Percentiles rank a stretch among this genome's conserved stretches.
Conservation (phyloP, 176 grass and related monocot species). For the Eremochloa ophiuroides region DNA sequence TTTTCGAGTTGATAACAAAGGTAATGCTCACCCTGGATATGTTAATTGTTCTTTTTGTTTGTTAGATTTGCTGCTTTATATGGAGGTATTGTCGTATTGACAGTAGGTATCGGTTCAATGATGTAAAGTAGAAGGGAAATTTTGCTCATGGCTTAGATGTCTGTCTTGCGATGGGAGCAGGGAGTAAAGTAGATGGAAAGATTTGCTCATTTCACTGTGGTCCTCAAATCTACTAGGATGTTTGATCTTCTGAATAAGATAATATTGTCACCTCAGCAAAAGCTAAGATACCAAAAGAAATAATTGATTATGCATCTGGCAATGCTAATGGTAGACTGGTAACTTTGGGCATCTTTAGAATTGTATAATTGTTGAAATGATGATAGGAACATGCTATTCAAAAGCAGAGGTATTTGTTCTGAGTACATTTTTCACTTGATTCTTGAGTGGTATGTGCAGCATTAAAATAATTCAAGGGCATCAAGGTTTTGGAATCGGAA, state of each 20-base stretch:
- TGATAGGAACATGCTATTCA: not conserved
- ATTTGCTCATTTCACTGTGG: not conserved
- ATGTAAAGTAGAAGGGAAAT: not conserved
- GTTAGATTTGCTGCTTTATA: conserved; percentile 25
- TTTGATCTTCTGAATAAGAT: not conserved
- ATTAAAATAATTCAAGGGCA: not conserved
- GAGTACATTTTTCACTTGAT: not conserved
- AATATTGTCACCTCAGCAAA: conserved; percentile 22
- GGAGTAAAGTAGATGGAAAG: not conserved
- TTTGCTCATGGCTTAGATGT: not conserved
- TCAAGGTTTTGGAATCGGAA: not conserved
- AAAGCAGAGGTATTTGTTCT: not conserved
- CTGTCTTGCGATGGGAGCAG: not conserved
- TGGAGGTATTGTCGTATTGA: not conserved
- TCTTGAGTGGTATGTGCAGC: not conserved
- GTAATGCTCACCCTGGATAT: conserved; percentile 1
- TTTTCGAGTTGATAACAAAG: not conserved
- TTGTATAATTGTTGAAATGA: not conserved
- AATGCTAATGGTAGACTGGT: conserved; percentile 1
- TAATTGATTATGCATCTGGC: conserved; percentile 20
- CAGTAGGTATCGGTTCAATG: conserved; percentile 1
- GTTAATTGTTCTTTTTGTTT: conserved; percentile 10
- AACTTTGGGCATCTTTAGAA: conserved; percentile 1
- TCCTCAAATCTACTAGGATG: not conserved
- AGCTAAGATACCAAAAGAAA: conserved; percentile 25